phyloP scores from a whole-genome alignment of 257 asterid species.

The Ballota nigra region DNA sequence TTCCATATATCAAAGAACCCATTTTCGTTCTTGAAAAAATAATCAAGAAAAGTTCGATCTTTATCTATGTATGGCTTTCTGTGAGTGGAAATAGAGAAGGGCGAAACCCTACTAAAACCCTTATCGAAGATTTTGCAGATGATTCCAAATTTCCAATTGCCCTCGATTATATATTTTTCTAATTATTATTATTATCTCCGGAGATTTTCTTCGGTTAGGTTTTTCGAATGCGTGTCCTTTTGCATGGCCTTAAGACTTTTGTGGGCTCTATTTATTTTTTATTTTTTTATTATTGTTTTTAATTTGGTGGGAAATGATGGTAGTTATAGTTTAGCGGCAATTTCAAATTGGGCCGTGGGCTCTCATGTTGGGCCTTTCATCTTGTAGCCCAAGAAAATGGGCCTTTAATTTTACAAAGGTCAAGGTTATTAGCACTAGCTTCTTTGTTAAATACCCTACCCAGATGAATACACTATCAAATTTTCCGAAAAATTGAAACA shows the following conservation, averaged over 20 bases:
- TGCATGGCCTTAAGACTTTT: slow-evolving; percentile 29
- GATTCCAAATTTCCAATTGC: slow-evolving; percentile 23
- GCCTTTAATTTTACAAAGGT: too few relatives aligned
- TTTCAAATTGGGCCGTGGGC: neutral
- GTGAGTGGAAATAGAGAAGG: slow-evolving; percentile 9
- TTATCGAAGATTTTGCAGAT: slow-evolving; percentile 24
- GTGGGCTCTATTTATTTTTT: neutral
- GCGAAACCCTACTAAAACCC: slow-evolving; percentile 58
- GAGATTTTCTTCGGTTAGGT: slow-evolving; percentile 9
- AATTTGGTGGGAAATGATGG: neutral
- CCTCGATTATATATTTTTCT: neutral
- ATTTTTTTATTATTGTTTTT: neutral
- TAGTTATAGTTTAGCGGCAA: neutral
- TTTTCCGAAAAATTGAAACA: too few relatives aligned
- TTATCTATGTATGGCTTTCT: slow-evolving; percentile 11
- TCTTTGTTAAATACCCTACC: too few relatives aligned
- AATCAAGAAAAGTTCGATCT: neutral
- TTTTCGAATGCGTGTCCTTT: slow-evolving; percentile 18
- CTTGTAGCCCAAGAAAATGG: neutral
- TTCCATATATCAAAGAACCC: slow-evolving; percentile 58
- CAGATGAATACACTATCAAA: too few relatives aligned
- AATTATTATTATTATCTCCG: too few relatives aligned
- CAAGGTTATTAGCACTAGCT: too few relatives aligned
- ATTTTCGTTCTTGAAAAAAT: slow-evolving; percentile 23
- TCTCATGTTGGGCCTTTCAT: neutral